Conservation (phyloP, 1,139 yeast genomes). For the Diutina pseudorugosa region DNA sequence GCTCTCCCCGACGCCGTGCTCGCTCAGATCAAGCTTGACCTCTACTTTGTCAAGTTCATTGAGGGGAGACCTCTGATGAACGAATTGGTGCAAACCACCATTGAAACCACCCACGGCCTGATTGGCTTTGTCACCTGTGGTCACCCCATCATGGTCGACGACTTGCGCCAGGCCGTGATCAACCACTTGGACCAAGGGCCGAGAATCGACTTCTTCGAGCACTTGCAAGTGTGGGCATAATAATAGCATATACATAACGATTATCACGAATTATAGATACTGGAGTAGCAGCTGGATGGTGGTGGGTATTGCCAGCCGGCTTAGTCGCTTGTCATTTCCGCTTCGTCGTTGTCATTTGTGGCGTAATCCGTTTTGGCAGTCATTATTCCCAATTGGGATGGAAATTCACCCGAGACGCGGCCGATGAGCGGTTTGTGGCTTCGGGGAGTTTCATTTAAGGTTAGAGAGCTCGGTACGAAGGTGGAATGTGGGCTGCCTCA, state of each 20-base stretch:
- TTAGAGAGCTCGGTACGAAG: too few species aligned
- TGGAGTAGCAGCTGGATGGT: too few species aligned
- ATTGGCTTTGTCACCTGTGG: constrained; percentile 38
- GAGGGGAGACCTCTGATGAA: constrained; percentile 36
- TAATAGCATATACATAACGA: not conserved
- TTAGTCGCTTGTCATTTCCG: too few species aligned
- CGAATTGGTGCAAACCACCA: constrained; percentile 20
- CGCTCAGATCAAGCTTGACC: not conserved
- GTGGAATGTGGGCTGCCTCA: too few species aligned
- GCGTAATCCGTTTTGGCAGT: too few species aligned
- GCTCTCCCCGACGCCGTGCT: not conserved
- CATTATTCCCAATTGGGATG: too few species aligned
- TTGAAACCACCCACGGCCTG: constrained; percentile 25
- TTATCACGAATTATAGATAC: too few species aligned
- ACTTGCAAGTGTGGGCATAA: constrained; percentile 8
- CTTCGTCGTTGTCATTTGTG: too few species aligned
- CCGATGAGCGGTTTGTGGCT: too few species aligned
- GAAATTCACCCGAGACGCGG: too few species aligned
- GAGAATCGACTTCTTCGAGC: constrained; percentile 9
- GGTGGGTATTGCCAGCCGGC: too few species aligned
- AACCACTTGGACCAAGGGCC: constrained; percentile 6
- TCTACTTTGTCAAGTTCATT: constrained; percentile 13
- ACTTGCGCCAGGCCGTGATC: constrained; percentile 7
- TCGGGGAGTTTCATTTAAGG: too few species aligned
- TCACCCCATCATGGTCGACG: constrained; percentile 12